Base-by-base conservation (phyloP, 2,329 filamentous ascomycete genomes). In the Microsporum ferrugineum region DNA sequence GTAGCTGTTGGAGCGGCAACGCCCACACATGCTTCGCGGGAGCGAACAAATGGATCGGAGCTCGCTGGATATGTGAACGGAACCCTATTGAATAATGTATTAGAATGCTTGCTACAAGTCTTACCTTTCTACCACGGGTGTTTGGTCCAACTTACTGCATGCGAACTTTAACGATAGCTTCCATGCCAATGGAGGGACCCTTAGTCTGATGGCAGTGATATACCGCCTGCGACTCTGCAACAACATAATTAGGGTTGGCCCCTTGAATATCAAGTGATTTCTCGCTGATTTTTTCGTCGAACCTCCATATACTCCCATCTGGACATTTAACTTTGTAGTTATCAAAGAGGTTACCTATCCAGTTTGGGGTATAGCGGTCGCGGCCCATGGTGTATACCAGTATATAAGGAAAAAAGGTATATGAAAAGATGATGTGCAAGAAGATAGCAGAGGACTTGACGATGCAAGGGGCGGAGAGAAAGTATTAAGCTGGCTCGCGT, bases 81-180 rank as follows among this genome's bases (percentile, higher is more conserved):
- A 39, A 14, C 33, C 17, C 55, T 29, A 14, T 39, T 5, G 17
- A 5, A 12, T 57, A n/a, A 27, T 12, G 3, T 39, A 5, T 29
- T 31, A 31, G 55, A 39, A 41, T 27, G 5, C 17, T 7, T 31
- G 33, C 12, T 27, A 6, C 12, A 10, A 29, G 29, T 12, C 45
- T 23, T 29, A 49, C 12, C n/a, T 45, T 45, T 1, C 4, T 14
- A 57, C 36, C 14, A 27, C 29, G 7, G 33, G 27, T 36, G 14
- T 27, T 41, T 43, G 8, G 33, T 31, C 38, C 14, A 36, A 7
- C 61, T 43, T 63, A 63, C 62, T 63, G 59, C 60, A 63, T 39
- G 12, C 57, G 56, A 57, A 63, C 29, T 38, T 61, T 63, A 7
- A 63, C n/a, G 14, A 63, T 63, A 4, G 56, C 60, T 45, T 61